phyloP scores from a whole-genome alignment of 108 stramenopile species.

The Pelagomonas calceolata region DNA sequence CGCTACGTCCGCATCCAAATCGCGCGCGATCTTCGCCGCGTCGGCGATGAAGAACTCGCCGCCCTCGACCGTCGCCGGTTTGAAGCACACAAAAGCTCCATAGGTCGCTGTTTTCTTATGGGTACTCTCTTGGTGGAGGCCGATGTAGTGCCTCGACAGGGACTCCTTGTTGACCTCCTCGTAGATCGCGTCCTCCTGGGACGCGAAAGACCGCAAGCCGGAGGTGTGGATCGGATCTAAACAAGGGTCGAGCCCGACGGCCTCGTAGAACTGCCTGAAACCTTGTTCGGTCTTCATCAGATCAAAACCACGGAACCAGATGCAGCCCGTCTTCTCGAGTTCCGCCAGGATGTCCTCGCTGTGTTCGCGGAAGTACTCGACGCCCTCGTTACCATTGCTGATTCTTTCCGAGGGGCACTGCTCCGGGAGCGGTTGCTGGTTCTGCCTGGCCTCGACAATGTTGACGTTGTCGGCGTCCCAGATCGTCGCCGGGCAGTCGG shows the following conservation, averaged over 20 bases:
- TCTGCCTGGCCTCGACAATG: neutral
- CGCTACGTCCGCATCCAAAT: slow-evolving; percentile 55
- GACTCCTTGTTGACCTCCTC: slow-evolving; percentile 84
- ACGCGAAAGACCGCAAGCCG: slow-evolving; percentile 74
- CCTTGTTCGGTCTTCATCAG: slow-evolving; percentile 60
- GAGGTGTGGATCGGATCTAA: slow-evolving; percentile 78
- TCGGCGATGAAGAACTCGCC: slow-evolving; percentile 76
- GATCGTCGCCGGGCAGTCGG: slow-evolving; percentile 75
- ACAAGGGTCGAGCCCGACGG: slow-evolving; percentile 67
- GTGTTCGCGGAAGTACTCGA: neutral
- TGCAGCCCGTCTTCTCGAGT: neutral
- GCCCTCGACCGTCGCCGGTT: slow-evolving; percentile 73
- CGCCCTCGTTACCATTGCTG: neutral
- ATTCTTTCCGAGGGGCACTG: slow-evolving; percentile 15
- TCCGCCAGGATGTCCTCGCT: neutral
- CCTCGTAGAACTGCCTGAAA: slow-evolving; percentile 63
- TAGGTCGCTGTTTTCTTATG: slow-evolving; percentile 79
- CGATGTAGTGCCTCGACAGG: slow-evolving; percentile 70
- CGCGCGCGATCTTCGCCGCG: slow-evolving; percentile 70
- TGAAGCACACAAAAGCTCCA: slow-evolving; percentile 79
- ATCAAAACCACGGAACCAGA: slow-evolving; percentile 65
- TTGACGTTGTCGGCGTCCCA: slow-evolving; percentile 58
- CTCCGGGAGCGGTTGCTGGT: neutral
- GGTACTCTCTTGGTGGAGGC: slow-evolving; percentile 72
- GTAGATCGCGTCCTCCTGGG: slow-evolving; percentile 73